Evolutionary conservation across 192 early-diverging fungal genomes (phyloP), one percentile per base, ranked within the genome.

Genomic region (Chytriomyces sp.): DNA sequence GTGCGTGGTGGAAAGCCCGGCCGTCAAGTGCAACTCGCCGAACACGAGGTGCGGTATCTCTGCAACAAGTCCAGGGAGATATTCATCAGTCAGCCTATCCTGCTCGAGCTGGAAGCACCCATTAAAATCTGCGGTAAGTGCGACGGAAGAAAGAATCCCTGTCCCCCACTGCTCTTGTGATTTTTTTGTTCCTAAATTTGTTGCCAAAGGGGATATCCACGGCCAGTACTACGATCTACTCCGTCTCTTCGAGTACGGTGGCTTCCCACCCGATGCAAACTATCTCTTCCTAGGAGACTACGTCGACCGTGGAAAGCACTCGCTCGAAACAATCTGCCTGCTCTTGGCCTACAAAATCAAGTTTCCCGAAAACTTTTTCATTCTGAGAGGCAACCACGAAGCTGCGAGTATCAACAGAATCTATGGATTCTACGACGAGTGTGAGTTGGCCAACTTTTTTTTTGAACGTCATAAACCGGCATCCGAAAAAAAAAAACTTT

Each of bases 341-440:
- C 87, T 98, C 64, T 88, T 98, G 59, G 95, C 96, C 35, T 98
- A 98, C 90, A 98, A 99, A 82, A 99, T 99, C 91, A 99, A 99
- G 88, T 99, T 94, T 83, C 97, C 96, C 3, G 97, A 97, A 74
- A 99, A 99, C 90, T 99, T 99, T 82, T 99, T 99, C 88, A 95
- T 99, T 78, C 88, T 99, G 74, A 91, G 97, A 79, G 97, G 97
- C 64, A 99, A 99, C 85, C 97, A 99, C 84, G 97, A 99, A 84
- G 95, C 94, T 78, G 97, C 97, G 7, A 94, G 93, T 80, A 95
- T 96, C 77, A 97, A 96, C 87, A 88, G 95, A 74, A 97, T 98
- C 78, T 98, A 98, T 82, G 97, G 97, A 45, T 98, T 98, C 85
- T 98, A 97, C 82, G 87, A 98, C 81, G 97, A 98, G 82, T 96